These are phyloP conservation scores for Yarrowia sp. DNA, from an alignment of 805 yeast genomes.

Conservation along the genomic window DNA sequence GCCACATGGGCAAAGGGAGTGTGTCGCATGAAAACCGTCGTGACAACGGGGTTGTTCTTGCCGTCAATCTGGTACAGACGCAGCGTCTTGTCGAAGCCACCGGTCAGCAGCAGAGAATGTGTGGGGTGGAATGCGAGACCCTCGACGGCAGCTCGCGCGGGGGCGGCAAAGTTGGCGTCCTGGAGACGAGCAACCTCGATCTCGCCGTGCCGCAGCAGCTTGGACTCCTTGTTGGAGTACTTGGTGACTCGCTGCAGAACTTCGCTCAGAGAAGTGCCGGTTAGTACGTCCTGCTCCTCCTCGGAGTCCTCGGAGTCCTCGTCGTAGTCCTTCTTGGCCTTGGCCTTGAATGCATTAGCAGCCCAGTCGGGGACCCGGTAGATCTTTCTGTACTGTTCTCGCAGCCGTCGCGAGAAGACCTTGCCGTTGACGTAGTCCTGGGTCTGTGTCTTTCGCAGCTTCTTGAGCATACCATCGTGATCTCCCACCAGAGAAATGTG, in stretches of 20 bases:
- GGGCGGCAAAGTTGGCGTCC: conserved; percentile 75
- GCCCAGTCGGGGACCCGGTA: conserved; percentile 90
- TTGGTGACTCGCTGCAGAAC: conserved; percentile 37
- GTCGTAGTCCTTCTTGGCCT: conserved; percentile 39
- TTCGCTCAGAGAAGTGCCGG: conserved; percentile 36
- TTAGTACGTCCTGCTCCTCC: conserved; percentile 38
- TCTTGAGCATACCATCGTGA: conserved; percentile 57
- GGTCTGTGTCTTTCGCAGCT: conserved; percentile 60
- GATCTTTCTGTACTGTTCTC: conserved; percentile 67
- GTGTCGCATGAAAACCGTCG: conserved; percentile 74
- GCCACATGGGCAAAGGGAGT: conserved; percentile 77
- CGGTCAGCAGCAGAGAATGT: conserved; percentile 80
- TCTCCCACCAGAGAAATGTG: conserved; percentile 54
- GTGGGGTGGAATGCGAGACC: conserved; percentile 78
- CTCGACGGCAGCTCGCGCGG: conserved; percentile 80
- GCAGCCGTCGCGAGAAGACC: conserved; percentile 59
- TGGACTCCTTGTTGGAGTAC: conserved; percentile 41
- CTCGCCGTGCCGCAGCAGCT: conserved; percentile 63
- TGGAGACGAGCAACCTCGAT: conserved; percentile 78
- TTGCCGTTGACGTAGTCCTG: conserved; percentile 57
- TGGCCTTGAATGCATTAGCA: conserved; percentile 38
- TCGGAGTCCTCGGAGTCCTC: conserved; percentile 33
- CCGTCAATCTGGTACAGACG: conserved; percentile 91
- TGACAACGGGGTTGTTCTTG: conserved; percentile 71
- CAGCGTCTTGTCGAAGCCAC: conserved; percentile 88